These are phyloP conservation scores for Rubus parviflorus DNA, from an alignment of 306 rosid species.

Conservation along the genomic window DNA sequence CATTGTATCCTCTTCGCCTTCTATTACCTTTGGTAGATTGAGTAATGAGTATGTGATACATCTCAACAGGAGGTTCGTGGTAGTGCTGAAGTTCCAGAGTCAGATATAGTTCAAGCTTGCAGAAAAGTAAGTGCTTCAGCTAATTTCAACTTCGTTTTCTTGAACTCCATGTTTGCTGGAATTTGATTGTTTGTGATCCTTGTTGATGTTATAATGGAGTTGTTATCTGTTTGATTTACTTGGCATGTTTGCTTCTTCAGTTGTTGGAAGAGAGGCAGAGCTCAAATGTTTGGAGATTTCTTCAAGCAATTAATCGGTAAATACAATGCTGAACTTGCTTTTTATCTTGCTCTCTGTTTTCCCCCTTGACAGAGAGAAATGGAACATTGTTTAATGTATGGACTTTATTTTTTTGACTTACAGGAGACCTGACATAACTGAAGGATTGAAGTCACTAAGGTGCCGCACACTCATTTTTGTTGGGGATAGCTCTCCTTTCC, in stretches of 20 bases:
- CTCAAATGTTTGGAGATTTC: slow-evolving; percentile 67
- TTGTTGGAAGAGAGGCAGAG: slow-evolving; percentile 85
- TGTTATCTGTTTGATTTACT: slow-evolving; percentile 16
- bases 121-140: slow-evolving; percentile 59
- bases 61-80: slow-evolving; percentile 78
- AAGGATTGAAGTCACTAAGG: slow-evolving; percentile 63
- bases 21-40: slow-evolving; percentile 12
- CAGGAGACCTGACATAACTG: slow-evolving; percentile 82
- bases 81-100: slow-evolving; percentile 76
- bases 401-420: slow-evolving; percentile 28
- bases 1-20: not conserved
- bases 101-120: slow-evolving; percentile 92
- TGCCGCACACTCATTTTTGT: slow-evolving; percentile 91
- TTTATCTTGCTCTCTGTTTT: not conserved
- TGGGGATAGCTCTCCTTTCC: slow-evolving; percentile 95
- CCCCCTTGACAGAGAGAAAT: not conserved
- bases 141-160: slow-evolving; percentile 12
- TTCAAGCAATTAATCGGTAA: slow-evolving; percentile 72
- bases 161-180: slow-evolving; percentile 24
- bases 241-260: slow-evolving; percentile 43
- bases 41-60: slow-evolving; percentile 10
- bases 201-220: slow-evolving; percentile 8
- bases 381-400: not conserved
- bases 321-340: slow-evolving; percentile 15
- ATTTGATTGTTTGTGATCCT: slow-evolving; percentile 7